Evolutionary conservation across 1,284 basidiomycete genomes (phyloP).

Genomic region (Ganoderma resinaceum): DNA sequence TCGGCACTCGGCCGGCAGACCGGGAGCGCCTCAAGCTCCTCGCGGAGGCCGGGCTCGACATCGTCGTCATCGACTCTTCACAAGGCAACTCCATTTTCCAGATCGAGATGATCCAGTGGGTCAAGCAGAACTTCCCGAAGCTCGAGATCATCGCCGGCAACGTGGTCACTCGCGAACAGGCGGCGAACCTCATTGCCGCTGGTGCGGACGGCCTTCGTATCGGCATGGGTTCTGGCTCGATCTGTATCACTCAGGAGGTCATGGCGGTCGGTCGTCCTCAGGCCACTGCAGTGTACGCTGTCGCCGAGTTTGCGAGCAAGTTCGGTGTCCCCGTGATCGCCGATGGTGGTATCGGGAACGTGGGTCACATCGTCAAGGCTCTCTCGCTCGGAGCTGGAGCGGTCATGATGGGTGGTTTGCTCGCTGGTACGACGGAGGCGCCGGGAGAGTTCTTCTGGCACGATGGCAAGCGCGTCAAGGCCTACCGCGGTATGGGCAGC

Average conservation of each 20-base stretch:
- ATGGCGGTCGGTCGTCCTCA: slow-evolving; percentile 99
- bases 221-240: slow-evolving; percentile 98
- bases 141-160: slow-evolving; percentile 97
- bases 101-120: slow-evolving; percentile 95
- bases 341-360: slow-evolving; percentile 97
- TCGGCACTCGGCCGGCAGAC: slow-evolving; percentile 94
- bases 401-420: slow-evolving; percentile 98
- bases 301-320: slow-evolving; percentile 91
- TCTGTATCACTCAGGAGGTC: slow-evolving; percentile 99
- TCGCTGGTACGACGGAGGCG: slow-evolving; percentile 97
- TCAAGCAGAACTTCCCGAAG: slow-evolving; percentile 86
- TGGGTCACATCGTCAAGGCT: slow-evolving; percentile 98
- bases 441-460: slow-evolving; percentile 99
- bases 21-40: slow-evolving; percentile 86
- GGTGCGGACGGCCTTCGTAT: slow-evolving; percentile 95
- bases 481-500: slow-evolving; percentile 98
- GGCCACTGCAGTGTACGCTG: slow-evolving; percentile 95
- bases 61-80: slow-evolving; percentile 94
- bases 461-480: slow-evolving; percentile 98
- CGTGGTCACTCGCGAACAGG: slow-evolving; percentile 98
- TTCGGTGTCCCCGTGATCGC: slow-evolving; percentile 98
- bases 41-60: slow-evolving; percentile 94
- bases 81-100: slow-evolving; percentile 97
- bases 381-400: slow-evolving; percentile 92
- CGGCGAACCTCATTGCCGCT: slow-evolving; percentile 91